Percentiles rank a stretch among this genome's conserved stretches.
Conservation (phyloP, 306 rosid species). For the Malus fusca region DNA sequence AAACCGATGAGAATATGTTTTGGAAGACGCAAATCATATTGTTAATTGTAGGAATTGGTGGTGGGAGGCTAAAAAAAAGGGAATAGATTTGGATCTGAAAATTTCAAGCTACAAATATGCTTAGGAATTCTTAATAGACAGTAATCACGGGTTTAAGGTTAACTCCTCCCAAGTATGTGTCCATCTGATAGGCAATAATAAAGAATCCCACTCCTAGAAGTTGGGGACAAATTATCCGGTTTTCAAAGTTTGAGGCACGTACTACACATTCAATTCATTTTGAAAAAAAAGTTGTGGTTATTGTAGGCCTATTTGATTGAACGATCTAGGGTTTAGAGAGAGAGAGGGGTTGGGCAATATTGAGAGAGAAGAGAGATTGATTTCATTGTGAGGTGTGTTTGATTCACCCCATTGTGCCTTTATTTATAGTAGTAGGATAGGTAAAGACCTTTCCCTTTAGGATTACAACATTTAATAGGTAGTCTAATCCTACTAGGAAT, state of each 20-base stretch:
- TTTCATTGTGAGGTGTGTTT: no score
- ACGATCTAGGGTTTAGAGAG: no score
- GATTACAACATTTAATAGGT: no score
- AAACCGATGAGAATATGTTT: not conserved
- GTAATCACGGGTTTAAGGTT: not conserved
- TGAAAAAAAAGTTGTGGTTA: no score
- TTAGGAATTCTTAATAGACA: not conserved
- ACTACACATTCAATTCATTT: no score
- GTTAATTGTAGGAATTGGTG: not conserved
- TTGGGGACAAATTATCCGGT: not conserved
- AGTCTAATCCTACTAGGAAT: no score
- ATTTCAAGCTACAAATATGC: not conserved
- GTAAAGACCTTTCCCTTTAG: no score
- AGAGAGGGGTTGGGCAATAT: no score
- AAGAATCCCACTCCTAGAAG: not conserved
- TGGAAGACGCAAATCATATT: not conserved
- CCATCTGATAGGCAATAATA: not conserved
- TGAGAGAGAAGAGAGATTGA: no score
- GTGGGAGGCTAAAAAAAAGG: not conserved
- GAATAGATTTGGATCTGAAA: not conserved
- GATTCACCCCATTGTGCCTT: no score
- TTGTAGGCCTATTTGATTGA: no score
- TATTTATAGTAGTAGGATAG: no score
- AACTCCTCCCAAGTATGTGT: not conserved
- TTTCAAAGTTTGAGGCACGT: not conserved